Evolutionary conservation across 352 stramenopile species (phyloP), one percentile per base, ranked within the genome.

Genomic region (Aphanomyces euteiches): DNA sequence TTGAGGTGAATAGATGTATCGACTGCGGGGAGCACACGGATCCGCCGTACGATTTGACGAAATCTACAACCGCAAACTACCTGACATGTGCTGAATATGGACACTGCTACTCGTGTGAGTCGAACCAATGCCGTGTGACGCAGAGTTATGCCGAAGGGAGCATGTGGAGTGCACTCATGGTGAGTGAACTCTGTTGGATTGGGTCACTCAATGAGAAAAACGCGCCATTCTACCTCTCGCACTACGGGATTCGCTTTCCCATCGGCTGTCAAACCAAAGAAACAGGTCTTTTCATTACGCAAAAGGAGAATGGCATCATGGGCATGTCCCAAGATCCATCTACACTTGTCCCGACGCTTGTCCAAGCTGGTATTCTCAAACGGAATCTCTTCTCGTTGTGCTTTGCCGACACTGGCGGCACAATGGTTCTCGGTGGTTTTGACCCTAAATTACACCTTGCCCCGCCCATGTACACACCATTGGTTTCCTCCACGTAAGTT

Each of bases 231-330:
- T 72, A 90, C 48, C 56, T 92, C 5, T 75, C 81, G 53, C 77
- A 83, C 45, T 93, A 82, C 60, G 85, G 85, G 15, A 81, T 93
- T 70, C 84, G 78, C 7, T 92, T 92, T 67, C 84, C 83, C 1
- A 72, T 95, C 13, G 87, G 87, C 2, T 95, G 87, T 41, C 87
- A 95, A 67, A 90, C 82, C 34, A 85, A 88, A 39, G 87, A 95
- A 61, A 95, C 87, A 12, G 87, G 75, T 8, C 74, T 93, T 3
- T 95, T 95, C 63, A 85, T 95, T 68, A 89, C 80, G 0, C 89
- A 96, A 58, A 88, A 91, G 39, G 87, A 92, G 72, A 94, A 96
- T 67, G 89, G 89, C 2, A 96, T 96, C 67, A 96, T 96, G 85
- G 89, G 89, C 4, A 76, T 96, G 38, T 85, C 85, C 2, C 83